Evolutionary conservation across 257 asterid species (phyloP), one percentile per base, ranked within the genome.

Genomic region (Prunella vulgaris): DNA sequence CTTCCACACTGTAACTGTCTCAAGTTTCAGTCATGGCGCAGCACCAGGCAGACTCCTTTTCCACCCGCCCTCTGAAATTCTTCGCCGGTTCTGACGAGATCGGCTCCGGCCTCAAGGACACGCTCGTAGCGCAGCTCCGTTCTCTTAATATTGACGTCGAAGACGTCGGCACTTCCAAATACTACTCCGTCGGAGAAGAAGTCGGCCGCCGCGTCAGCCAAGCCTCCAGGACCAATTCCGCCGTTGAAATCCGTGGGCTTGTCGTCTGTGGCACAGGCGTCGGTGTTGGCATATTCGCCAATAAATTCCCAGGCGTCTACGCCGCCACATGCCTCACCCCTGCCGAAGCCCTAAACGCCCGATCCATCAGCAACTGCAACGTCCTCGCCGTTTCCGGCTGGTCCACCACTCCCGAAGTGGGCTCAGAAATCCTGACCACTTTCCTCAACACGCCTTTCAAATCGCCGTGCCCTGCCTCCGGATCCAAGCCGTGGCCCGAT

Each of bases 401-500:
- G 83, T 79, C 84, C 24, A 88, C 97, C 2, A 14, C 80, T 1
- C 83, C 91, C n/a, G 88, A 83, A 13, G 22, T 66, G 3, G 97
- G 89, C 8, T 1, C 60, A 0, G 84, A 81, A 3, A 88, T 92
- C 70, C 87, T 92, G 22, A 76, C 80, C 20, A 76, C 82, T 27
- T 92, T 88, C 71, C 81, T 92, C 20, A 61, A 83, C 54, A 86
- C 97, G 4, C 84, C 86, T 0, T 92, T 92, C 62, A 92, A 85
- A 44, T 84, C 95, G 5, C 97, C 96, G 22, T 92, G 98, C 77
- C 97, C 97, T 5, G 98, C 97, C 72, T 92, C 97, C 10, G 91
- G 90, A 1, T 79, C 84, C 18, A 71, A 78, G 2, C 92, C 97
- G 0, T 92, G 98, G 98, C 95, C 98, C 4, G 79, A 81, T 1